These are phyloP conservation scores for Balakata baccata DNA, from an alignment of 345 rosid species.

Conservation along the genomic window DNA sequence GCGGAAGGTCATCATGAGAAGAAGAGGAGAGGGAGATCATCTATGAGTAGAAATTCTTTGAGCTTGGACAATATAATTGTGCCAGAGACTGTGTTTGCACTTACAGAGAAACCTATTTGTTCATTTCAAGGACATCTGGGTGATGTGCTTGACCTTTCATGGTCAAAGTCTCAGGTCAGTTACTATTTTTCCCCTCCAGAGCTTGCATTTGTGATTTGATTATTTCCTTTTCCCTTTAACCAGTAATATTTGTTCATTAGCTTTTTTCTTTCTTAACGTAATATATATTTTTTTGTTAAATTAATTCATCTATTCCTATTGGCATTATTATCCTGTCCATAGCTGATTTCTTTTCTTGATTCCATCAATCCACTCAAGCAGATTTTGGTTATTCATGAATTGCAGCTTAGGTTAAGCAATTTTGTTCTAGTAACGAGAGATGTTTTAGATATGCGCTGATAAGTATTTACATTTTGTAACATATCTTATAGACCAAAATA, in stretches of 20 bases:
- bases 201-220: not conserved
- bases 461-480: not conserved
- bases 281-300: not conserved
- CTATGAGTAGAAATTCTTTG: conserved; percentile 72
- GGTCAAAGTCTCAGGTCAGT: conserved; percentile 96
- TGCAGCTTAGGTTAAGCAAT: not conserved
- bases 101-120: conserved; percentile 81
- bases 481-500: not conserved
- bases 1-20: conserved; percentile 46
- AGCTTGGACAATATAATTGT: conserved; percentile 61
- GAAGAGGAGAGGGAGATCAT: conserved; percentile 76
- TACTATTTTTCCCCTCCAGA: not conserved
- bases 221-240: not conserved
- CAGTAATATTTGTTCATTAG: not conserved
- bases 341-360: not conserved
- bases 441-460: not conserved
- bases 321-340: not conserved
- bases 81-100: conserved; percentile 80
- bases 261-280: not conserved
- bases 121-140: conserved; percentile 78
- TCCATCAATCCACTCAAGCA: not conserved
- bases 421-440: not conserved
- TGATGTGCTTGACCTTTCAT: conserved; percentile 94
- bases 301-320: not conserved
- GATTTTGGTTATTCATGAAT: not conserved